A percentile compares a stretch with the other conserved stretches of the same genome.
Evolutionary conservation across 1,284 basidiomycete genomes (phyloP).

Genomic region (Trametes pubescens): DNA sequence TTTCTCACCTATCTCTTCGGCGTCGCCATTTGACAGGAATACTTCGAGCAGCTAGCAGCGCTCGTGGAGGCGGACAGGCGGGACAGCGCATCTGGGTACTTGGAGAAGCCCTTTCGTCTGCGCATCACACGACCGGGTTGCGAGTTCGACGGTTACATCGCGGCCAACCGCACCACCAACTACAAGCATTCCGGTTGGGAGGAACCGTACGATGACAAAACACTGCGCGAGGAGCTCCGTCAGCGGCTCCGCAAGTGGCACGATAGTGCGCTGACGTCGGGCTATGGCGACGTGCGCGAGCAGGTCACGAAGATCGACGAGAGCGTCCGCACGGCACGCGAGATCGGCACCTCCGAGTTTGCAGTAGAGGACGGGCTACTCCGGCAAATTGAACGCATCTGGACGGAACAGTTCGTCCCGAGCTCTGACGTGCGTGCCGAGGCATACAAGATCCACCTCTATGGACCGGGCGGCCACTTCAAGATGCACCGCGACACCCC

Average conservation of each 20-base stretch:
- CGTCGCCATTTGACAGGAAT: background rate
- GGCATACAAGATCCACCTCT: conserved; percentile 1
- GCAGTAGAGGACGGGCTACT: conserved; percentile 33
- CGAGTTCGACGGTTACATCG: conserved; percentile 3
- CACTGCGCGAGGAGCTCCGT: background rate
- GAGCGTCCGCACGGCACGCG: conserved; percentile 39
- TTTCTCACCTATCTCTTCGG: background rate
- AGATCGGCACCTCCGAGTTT: conserved; percentile 41
- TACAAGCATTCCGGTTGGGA: background rate
- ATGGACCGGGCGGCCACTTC: conserved; percentile 38
- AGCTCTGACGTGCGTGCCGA: background rate
- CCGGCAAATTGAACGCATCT: conserved; percentile 27
- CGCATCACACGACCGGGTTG: conserved; percentile 2
- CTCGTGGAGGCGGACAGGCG: background rate
- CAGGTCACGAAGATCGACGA: conserved; percentile 29
- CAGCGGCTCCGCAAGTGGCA: conserved; percentile 21
- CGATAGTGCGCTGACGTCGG: conserved; percentile 15
- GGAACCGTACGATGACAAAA: background rate
- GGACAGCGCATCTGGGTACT: background rate
- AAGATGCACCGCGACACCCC: conserved; percentile 43
- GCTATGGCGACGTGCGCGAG: conserved; percentile 29
- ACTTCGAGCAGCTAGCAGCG: background rate
- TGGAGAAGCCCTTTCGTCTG: background rate
- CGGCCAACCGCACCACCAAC: background rate
- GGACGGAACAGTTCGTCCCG: conserved; percentile 38